A percentile compares a stretch with the other conserved stretches of the same genome.
phyloP scores from a whole-genome alignment of 495 filamentous ascomycete genomes.

The Aspergillus avenaceus region DNA sequence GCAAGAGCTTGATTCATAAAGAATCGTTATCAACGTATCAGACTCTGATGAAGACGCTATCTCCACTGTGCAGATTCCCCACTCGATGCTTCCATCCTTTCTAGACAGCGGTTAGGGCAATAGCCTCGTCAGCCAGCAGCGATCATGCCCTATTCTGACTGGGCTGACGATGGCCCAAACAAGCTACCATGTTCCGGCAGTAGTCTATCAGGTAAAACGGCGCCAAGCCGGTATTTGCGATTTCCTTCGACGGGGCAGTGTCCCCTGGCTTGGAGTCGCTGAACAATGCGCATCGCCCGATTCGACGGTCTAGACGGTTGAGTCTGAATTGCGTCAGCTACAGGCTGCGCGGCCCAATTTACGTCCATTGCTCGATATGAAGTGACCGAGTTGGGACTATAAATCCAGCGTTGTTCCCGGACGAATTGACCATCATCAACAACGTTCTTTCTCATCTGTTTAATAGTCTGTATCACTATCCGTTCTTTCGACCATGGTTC shows the following conservation, averaged over 20 bases:
- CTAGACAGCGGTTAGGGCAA: not conserved
- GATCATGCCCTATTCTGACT: conserved; percentile 1
- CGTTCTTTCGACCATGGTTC: not conserved
- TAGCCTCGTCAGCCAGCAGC: conserved; percentile 1
- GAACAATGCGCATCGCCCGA: not conserved
- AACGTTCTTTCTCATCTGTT: not conserved
- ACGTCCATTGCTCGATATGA: not conserved
- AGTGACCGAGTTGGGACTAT: not conserved
- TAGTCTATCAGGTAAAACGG: not conserved
- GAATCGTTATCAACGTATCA: not conserved
- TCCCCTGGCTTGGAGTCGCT: not conserved
- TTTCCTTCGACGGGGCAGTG: not conserved
- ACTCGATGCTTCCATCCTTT: not conserved
- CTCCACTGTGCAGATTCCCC: too few relatives aligned
- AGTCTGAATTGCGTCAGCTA: not conserved
- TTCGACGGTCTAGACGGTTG: conserved; percentile 1
- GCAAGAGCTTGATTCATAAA: conserved; percentile 6
- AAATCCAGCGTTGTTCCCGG: not conserved
- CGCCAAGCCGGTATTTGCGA: not conserved
- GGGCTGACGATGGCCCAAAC: not conserved
- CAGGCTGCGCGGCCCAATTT: not conserved
- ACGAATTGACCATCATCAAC: not conserved
- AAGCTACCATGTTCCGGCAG: not conserved
- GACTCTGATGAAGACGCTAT: conserved; percentile 1
- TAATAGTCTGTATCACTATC: not conserved